A percentile compares a stretch with the other conserved stretches of the same genome.
These are phyloP conservation scores for Boletus fagicola DNA, from an alignment of 768 basidiomycete species.

Conservation along the genomic window DNA sequence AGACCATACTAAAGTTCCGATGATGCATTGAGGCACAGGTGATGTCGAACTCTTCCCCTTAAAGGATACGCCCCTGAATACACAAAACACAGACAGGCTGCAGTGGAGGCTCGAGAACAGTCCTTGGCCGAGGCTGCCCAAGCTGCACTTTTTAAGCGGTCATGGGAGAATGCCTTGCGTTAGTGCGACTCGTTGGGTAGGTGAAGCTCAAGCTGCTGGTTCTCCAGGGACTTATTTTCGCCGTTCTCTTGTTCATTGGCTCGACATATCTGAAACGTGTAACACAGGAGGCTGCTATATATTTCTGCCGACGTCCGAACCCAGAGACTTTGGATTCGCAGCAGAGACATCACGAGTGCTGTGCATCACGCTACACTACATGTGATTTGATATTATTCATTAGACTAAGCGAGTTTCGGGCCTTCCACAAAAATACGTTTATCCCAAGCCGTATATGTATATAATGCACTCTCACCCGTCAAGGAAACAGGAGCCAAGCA, in stretches of 20 bases:
- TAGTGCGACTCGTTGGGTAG: neutral
- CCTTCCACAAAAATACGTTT: too few relatives aligned
- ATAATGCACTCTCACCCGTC: conserved; percentile 17
- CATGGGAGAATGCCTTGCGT: neutral
- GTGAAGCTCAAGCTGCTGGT: neutral
- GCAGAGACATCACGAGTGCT: neutral
- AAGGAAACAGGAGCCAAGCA: conserved; percentile 41
- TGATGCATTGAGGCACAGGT: conserved; percentile 20
- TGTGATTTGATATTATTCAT: neutral
- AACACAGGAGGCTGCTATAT: neutral
- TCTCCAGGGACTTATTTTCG: neutral
- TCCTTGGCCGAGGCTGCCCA: conserved; percentile 34
- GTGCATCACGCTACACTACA: neutral
- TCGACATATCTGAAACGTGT: neutral
- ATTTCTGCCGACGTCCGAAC: neutral
- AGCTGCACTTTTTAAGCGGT: conserved; percentile 21
- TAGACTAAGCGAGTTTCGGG: neutral
- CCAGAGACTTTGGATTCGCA: neutral
- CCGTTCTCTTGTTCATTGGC: neutral
- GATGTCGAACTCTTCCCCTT: neutral
- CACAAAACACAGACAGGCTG: conserved; percentile 15
- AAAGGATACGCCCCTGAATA: neutral
- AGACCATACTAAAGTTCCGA: neutral
- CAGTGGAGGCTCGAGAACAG: conserved; percentile 29
- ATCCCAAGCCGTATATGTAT: too few relatives aligned